A percentile compares a stretch with the other conserved stretches of the same genome.
phyloP scores from a whole-genome alignment of 1,139 yeast species.

The Neolecta irregularis region DNA sequence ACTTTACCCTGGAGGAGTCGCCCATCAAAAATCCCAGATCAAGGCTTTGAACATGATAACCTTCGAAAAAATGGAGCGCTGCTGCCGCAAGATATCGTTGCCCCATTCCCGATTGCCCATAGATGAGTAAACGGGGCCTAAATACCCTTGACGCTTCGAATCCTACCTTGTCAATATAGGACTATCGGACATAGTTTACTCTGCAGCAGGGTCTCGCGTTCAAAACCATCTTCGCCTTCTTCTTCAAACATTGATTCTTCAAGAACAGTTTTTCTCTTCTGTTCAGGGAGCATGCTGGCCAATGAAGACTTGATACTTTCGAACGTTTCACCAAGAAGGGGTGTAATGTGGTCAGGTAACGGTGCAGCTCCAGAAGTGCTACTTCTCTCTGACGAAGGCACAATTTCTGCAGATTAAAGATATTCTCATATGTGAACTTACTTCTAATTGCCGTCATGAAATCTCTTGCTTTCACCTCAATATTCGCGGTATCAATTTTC shows the following conservation, averaged over 20 bases:
- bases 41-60: constrained; percentile 73
- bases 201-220: constrained; percentile 46
- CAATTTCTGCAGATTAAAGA: constrained; percentile 31
- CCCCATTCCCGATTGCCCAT: constrained; percentile 73
- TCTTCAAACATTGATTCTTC: constrained; percentile 59
- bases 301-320: constrained; percentile 35
- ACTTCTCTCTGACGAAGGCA: constrained; percentile 85
- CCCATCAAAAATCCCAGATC: constrained; percentile 68
- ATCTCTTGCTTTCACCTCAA: constrained; percentile 69
- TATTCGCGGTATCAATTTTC: constrained; percentile 51
- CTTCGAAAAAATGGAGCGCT: constrained; percentile 66
- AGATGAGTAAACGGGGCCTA: constrained; percentile 62
- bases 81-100: constrained; percentile 81
- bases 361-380: constrained; percentile 63
- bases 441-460: constrained; percentile 71
- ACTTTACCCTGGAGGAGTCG: constrained; percentile 44
- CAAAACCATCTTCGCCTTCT: constrained; percentile 53
- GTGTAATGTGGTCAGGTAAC: constrained; percentile 54
- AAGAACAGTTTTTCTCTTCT: constrained; percentile 41
- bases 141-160: constrained; percentile 51
- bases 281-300: constrained; percentile 47
- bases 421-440: constrained; percentile 4
- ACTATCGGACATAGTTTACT: constrained; percentile 25
- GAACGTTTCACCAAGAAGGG: constrained; percentile 42
- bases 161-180: constrained; percentile 9